Evolutionary conservation across 106 monocot genomes (phyloP), one percentile per base, ranked within the genome.

Genomic region (Apostasia shenzhenica): DNA sequence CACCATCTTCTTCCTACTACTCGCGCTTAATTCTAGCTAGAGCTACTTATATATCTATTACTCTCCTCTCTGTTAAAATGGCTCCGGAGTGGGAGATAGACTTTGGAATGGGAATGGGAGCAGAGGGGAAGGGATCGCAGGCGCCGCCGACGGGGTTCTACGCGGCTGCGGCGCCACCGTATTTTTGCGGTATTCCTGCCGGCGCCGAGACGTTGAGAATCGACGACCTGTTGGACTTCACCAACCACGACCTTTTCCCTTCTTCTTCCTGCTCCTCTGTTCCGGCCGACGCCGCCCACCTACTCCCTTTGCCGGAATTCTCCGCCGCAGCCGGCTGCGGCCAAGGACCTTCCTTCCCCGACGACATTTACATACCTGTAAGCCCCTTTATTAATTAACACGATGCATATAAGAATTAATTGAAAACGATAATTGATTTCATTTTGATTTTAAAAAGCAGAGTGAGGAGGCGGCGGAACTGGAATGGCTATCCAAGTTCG

Each of bases 401-500:
- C 26, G 26, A 44, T 70, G 3, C 14, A 14, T 1, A 3, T 13
- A 1, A 2, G n/a, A 54, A 26, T 41, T 42, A 42, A 2, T 48
- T 1, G 38, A 9, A 40, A 44, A 44, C 45, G 10, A 43, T 55
- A n/a, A 7, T 53, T 54, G 41, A 54, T 7, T 26, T 38, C 39
- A 37, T 48, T 12, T 9, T 42, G 3, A n/a, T 61, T 12, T 9
- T 57, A 13, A 12, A 44, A 59, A 72, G 74, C 56, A 95, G 86
- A 86, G 77, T 41, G 95, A 88, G 63, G 95, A 95, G 46, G 95
- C 81, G 1, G 95, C 95, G 57, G 95, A 95, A 83, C 81, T 94
- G 37, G 94, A 94, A 74, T 94, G 94, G 94, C 80, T 94, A 45
- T 94, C 94, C 3, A 91, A 82, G 58, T 95, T 95, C 77, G 88